Percentiles rank a stretch among this genome's conserved stretches.
Evolutionary conservation across 1,139 yeast genomes (phyloP).

Genomic region (Pichia sp.): DNA sequence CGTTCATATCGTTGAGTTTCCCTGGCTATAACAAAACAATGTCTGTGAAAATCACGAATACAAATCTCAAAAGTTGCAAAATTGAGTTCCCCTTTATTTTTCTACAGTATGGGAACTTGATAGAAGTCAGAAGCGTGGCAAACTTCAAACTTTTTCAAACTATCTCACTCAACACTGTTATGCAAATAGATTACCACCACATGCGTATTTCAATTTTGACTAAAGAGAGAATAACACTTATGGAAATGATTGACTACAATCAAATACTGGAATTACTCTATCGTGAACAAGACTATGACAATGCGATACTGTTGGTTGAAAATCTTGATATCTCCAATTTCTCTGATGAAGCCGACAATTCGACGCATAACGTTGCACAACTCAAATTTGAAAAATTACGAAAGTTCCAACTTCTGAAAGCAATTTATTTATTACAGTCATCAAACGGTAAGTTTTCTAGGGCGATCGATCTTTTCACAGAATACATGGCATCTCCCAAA

Average conservation of each 20-base stretch:
- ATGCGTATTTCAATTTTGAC: slow-evolving; percentile 20
- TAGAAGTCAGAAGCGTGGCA: slow-evolving; percentile 45
- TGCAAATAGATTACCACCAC: slow-evolving; percentile 28
- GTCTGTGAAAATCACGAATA: slow-evolving; percentile 3
- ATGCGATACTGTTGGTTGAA: slow-evolving; percentile 44
- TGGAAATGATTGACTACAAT: slow-evolving; percentile 35
- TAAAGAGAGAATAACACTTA: slow-evolving; percentile 35
- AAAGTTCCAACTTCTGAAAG: slow-evolving; percentile 43
- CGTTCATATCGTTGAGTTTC: slow-evolving; percentile 3
- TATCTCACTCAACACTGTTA: slow-evolving; percentile 34
- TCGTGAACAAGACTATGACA: slow-evolving; percentile 34
- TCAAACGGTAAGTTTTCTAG: slow-evolving; percentile 29
- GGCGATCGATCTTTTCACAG: slow-evolving; percentile 47
- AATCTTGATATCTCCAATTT: slow-evolving; percentile 29
- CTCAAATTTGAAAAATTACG: slow-evolving; percentile 36
- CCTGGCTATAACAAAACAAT: not conserved
- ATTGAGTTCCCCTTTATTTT: slow-evolving; percentile 48
- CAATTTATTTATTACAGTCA: slow-evolving; percentile 35
- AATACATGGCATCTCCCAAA: slow-evolving; percentile 56
- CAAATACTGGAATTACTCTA: slow-evolving; percentile 42
- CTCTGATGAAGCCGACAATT: slow-evolving; percentile 19
- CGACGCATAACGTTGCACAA: slow-evolving; percentile 20
- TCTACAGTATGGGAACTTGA: slow-evolving; percentile 35
- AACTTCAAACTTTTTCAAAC: slow-evolving; percentile 44
- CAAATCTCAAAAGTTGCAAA: slow-evolving; percentile 35